These are phyloP conservation scores for Purshia tridentata DNA, from an alignment of 306 rosid species.

Conservation along the genomic window DNA sequence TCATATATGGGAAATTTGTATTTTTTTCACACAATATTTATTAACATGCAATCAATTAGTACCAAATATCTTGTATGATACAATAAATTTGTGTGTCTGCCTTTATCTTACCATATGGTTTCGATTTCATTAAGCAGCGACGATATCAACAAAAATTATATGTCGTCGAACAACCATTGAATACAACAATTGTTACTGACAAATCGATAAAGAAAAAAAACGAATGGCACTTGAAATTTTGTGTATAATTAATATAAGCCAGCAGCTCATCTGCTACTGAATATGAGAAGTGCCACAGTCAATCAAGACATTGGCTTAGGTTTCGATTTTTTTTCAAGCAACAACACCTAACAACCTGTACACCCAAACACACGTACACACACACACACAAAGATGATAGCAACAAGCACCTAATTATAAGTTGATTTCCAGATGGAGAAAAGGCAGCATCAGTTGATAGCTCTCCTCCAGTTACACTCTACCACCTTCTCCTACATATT, in stretches of 20 bases:
- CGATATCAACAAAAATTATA: neutral
- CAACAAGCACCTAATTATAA: constrained; percentile 36
- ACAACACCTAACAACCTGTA: constrained; percentile 5
- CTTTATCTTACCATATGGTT: too few species aligned
- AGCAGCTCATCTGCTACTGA: too few species aligned
- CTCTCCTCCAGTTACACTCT: constrained; percentile 20
- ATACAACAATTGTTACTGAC: neutral
- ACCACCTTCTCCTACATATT: constrained; percentile 27
- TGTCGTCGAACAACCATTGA: neutral
- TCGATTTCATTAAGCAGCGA: too few species aligned
- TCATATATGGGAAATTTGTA: too few species aligned
- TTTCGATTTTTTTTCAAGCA: neutral
- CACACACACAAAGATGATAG: constrained; percentile 14
- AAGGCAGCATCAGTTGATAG: constrained; percentile 27
- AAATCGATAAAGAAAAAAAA: neutral
- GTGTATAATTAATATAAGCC: neutral
- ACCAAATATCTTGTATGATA: too few species aligned
- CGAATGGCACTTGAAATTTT: neutral
- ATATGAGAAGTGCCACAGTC: too few species aligned
- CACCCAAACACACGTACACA: constrained; percentile 14
- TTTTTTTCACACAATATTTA: too few species aligned
- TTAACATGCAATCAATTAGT: too few species aligned
- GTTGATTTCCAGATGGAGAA: constrained; percentile 24
- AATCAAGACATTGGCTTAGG: too few species aligned
- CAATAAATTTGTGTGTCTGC: too few species aligned